phyloP scores from a whole-genome alignment of 371 early-diverging fungal species.

The Apophysomyces sp. region DNA sequence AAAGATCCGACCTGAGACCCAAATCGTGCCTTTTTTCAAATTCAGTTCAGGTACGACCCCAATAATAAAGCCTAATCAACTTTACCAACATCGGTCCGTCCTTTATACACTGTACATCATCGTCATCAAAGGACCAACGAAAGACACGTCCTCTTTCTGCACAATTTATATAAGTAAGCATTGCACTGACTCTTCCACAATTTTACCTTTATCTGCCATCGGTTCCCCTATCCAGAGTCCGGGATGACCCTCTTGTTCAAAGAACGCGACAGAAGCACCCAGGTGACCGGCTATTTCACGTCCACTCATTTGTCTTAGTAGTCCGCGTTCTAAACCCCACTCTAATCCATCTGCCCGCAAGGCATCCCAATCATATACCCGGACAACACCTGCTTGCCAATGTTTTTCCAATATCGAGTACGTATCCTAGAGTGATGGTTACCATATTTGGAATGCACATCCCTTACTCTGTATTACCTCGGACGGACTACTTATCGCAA shows the following conservation, averaged over 20 bases:
- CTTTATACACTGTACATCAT: constrained; percentile 18
- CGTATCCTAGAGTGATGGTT: background rate
- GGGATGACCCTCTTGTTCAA: background rate
- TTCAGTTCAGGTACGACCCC: constrained; percentile 4
- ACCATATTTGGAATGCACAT: background rate
- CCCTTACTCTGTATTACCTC: constrained; percentile 20
- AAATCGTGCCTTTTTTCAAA: constrained; percentile 31
- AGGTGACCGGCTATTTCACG: constrained; percentile 43
- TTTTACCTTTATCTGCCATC: constrained; percentile 39
- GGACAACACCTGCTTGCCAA: constrained; percentile 49
- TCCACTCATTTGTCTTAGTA: constrained; percentile 23
- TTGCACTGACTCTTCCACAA: background rate
- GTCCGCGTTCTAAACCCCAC: constrained; percentile 12
- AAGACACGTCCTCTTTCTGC: constrained; percentile 42
- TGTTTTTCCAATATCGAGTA: constrained; percentile 9
- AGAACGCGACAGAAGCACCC: constrained; percentile 33
- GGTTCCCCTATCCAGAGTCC: constrained; percentile 50
- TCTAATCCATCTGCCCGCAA: background rate
- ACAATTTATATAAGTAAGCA: background rate
- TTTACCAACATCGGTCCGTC: constrained; percentile 21
- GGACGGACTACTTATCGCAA: constrained; percentile 37
- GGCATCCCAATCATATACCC: constrained; percentile 26
- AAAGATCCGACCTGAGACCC: constrained; percentile 32
- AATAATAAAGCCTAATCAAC: background rate
- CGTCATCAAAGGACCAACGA: constrained; percentile 16